A percentile compares a stretch with the other conserved stretches of the same genome.
These are phyloP conservation scores for Guillardia theta DNA, from an alignment of 78 protist genomes.

Conservation along the genomic window DNA sequence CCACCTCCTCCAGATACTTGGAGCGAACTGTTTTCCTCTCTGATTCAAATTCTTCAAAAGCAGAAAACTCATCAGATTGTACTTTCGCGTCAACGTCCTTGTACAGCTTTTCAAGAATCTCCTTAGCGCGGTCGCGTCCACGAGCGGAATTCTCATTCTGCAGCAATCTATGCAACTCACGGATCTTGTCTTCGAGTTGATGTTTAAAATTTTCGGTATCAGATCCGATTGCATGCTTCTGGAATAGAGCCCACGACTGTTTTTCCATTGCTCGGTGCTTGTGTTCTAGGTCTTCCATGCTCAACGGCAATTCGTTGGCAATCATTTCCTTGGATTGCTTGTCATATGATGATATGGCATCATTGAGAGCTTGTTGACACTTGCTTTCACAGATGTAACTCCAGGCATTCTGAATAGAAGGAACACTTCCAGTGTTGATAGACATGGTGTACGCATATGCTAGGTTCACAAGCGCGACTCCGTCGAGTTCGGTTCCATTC, in stretches of 20 bases:
- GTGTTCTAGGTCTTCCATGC: background rate
- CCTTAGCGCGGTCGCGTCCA: background rate
- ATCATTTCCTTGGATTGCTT: background rate
- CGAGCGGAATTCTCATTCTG: background rate
- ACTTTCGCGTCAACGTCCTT: background rate
- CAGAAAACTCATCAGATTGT: background rate
- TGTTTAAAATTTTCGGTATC: background rate
- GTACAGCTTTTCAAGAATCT: background rate
- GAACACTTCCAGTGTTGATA: background rate
- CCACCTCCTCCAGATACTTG: background rate
- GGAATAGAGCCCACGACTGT: background rate
- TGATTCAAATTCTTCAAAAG: background rate
- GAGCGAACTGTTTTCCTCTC: background rate
- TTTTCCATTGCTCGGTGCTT: background rate
- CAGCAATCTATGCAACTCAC: background rate
- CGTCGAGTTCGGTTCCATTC: background rate
- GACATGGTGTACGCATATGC: background rate
- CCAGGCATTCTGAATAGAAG: slow-evolving; percentile 29
- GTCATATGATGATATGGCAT: background rate
- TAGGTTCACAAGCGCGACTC: slow-evolving; percentile 13
- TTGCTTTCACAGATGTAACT: slow-evolving; percentile 18
- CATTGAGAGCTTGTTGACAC: slow-evolving; percentile 9
- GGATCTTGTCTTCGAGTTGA: background rate
- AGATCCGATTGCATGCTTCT: slow-evolving; percentile 10
- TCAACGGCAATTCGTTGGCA: background rate